These are phyloP conservation scores for Irpex lacteus DNA, from an alignment of 1,284 basidiomycete genomes.

Conservation along the genomic window DNA sequence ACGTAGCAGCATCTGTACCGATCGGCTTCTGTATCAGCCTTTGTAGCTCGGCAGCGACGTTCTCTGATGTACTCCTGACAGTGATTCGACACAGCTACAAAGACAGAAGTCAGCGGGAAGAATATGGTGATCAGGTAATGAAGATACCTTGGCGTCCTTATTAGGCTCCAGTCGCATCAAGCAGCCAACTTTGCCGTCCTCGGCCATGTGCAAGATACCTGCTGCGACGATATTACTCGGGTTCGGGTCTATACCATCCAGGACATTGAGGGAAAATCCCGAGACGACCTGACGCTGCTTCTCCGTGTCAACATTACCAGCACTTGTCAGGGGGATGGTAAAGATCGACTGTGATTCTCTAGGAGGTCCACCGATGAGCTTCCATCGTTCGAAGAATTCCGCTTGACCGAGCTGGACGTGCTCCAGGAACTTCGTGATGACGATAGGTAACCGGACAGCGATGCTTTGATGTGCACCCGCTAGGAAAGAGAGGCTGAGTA, in stretches of 20 bases:
- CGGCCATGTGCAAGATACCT: slow-evolving; percentile 87
- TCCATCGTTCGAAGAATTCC: slow-evolving; percentile 98
- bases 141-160: slow-evolving; percentile 80
- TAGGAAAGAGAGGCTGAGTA: slow-evolving; percentile 89
- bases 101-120: not conserved
- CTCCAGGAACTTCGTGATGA: slow-evolving; percentile 91
- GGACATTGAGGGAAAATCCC: slow-evolving; percentile 74
- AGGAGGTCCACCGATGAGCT: slow-evolving; percentile 91
- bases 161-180: slow-evolving; percentile 93
- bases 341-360: slow-evolving; percentile 91
- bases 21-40: slow-evolving; percentile 62
- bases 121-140: slow-evolving; percentile 18
- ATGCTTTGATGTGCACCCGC: slow-evolving; percentile 90
- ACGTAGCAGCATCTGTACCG: slow-evolving; percentile 20
- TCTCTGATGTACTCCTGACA: slow-evolving; percentile 92
- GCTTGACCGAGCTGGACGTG: slow-evolving; percentile 79
- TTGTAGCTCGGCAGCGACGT: slow-evolving; percentile 82
- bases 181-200: slow-evolving; percentile 92
- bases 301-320: slow-evolving; percentile 71
- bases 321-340: slow-evolving; percentile 65
- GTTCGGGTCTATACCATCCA: slow-evolving; percentile 86
- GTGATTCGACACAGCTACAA: slow-evolving; percentile 88
- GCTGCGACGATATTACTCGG: slow-evolving; percentile 87
- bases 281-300: slow-evolving; percentile 75
- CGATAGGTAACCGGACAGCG: slow-evolving; percentile 82